phyloP scores from a whole-genome alignment of 768 basidiomycete genomes.

The Tulasnella sp. region DNA sequence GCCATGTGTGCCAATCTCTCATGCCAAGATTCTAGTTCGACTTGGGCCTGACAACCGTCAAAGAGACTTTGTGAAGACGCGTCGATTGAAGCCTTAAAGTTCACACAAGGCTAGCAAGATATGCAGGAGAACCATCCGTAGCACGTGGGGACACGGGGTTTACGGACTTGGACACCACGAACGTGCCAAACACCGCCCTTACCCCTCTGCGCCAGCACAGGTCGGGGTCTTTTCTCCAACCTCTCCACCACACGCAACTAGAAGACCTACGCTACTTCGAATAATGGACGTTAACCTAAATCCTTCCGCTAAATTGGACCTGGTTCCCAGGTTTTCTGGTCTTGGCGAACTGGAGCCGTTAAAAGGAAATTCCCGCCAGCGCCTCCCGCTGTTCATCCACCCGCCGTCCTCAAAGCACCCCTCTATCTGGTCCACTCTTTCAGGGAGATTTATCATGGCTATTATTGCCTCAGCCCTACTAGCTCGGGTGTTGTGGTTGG shows the following conservation, averaged over 20 bases:
- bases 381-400: background rate
- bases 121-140: no score
- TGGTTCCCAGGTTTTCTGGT: background rate
- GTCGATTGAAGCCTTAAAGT: no score
- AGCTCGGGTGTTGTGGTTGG: background rate
- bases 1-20: no score
- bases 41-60: no score
- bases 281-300: background rate
- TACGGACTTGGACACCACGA: background rate
- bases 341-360: background rate
- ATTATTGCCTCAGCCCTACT: background rate
- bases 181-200: background rate
- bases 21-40: no score
- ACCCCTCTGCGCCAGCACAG: background rate
- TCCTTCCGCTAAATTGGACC: background rate
- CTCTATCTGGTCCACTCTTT: background rate
- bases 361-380: no score
- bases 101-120: no score
- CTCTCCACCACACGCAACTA: background rate
- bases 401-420: background rate
- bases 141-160: background rate
- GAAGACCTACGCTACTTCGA: background rate
- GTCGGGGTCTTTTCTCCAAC: background rate
- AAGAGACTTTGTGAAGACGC: no score
- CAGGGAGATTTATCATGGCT: background rate